Percentiles rank a stretch among this genome's conserved stretches.
Evolutionary conservation across 768 basidiomycete species (phyloP).

Genomic region (Mycena amicta): DNA sequence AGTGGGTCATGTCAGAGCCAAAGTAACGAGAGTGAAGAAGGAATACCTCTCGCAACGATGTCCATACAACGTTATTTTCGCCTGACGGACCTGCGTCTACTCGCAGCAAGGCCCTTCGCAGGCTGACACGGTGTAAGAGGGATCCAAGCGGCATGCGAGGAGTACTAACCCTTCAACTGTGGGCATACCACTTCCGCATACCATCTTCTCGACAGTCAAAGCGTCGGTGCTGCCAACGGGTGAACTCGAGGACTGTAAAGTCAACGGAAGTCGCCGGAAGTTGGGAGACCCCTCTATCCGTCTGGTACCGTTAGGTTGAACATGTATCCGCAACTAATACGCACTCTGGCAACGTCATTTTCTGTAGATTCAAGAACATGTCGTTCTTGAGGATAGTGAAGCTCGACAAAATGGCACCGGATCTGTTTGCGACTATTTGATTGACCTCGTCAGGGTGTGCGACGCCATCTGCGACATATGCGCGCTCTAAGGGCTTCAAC

Average conservation of each 20-base stretch:
- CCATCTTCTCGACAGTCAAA: constrained; percentile 58
- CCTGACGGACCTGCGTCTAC: constrained; percentile 85
- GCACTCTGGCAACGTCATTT: constrained; percentile 96
- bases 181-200: constrained; percentile 94
- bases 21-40: not conserved
- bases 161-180: constrained; percentile 76
- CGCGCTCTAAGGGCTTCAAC: constrained; percentile 79
- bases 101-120: constrained; percentile 74
- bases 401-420: constrained; percentile 85
- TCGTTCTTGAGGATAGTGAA: constrained; percentile 95
- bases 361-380: constrained; percentile 92
- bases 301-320: too few species aligned
- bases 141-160: not conserved
- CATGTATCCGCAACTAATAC: too few species aligned
- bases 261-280: constrained; percentile 81
- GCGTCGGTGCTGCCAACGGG: constrained; percentile 35
- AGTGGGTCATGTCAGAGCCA: constrained; percentile 4
- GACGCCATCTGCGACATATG: constrained; percentile 64
- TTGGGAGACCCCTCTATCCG: constrained; percentile 95
- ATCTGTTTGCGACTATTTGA: constrained; percentile 79
- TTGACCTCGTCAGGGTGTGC: constrained; percentile 92
- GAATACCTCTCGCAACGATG: constrained; percentile 85
- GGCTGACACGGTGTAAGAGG: constrained; percentile 41
- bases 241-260: constrained; percentile 41
- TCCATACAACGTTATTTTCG: constrained; percentile 81